These are phyloP conservation scores for Solanum lycopersicoides DNA, from an alignment of 257 asterid species.

Conservation along the genomic window DNA sequence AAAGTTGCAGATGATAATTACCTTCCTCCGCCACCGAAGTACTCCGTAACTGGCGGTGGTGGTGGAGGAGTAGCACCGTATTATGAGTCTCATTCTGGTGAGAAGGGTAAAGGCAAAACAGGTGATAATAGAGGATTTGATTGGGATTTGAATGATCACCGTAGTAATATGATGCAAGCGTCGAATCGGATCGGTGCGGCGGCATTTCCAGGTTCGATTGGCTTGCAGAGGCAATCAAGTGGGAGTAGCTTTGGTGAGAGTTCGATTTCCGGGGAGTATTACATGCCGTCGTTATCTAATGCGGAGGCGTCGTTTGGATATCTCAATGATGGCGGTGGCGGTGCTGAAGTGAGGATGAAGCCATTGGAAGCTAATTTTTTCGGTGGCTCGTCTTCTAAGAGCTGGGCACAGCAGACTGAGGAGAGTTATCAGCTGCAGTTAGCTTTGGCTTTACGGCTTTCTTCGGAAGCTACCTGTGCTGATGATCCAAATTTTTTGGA, in stretches of 20 bases:
- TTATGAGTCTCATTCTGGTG: conserved; percentile 44
- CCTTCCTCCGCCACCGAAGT: conserved; percentile 24
- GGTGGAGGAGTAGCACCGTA: conserved; percentile 5
- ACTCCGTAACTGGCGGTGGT: conserved; percentile 21
- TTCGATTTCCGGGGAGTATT: conserved; percentile 78
- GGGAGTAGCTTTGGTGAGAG: conserved; percentile 97
- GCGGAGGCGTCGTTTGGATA: not conserved
- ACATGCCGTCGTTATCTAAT: not conserved
- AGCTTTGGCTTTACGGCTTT: conserved; percentile 84
- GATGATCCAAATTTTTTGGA: conserved; percentile 88
- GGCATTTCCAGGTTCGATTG: conserved; percentile 38
- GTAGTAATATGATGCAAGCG: conserved; percentile 22
- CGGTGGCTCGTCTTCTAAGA: conserved; percentile 50
- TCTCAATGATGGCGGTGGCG: conserved; percentile 4
- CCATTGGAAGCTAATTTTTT: not conserved
- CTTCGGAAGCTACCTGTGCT: conserved; percentile 78
- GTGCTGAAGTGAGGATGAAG: conserved; percentile 3
- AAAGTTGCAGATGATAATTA: conserved; percentile 61
- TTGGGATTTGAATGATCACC: conserved; percentile 66
- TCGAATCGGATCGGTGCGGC: conserved; percentile 49
- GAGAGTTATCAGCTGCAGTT: conserved; percentile 94
- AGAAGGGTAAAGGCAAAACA: conserved; percentile 30
- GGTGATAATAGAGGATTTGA: conserved; percentile 30
- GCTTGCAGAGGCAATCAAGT: conserved; percentile 82
- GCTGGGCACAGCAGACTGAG: conserved; percentile 99